Base-by-base conservation (phyloP, 2,329 filamentous ascomycete species). In the Aspergillus amoenus region DNA sequence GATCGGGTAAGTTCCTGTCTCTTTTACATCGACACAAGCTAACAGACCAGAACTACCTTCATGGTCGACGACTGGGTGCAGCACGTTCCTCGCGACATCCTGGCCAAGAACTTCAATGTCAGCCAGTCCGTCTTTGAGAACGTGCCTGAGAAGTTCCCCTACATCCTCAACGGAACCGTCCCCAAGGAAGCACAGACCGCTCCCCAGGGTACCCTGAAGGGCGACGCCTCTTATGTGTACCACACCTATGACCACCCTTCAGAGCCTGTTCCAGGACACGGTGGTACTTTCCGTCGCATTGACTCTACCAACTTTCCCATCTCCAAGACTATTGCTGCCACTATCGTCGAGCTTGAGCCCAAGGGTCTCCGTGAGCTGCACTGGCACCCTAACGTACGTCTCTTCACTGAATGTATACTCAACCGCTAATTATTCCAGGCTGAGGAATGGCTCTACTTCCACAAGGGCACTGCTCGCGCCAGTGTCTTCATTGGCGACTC, bases 361-460 rank as follows among this genome's bases (percentile, higher is more conserved):
- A 81, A 81, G 40, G 86, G 80, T 1, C 71, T 90, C 41, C 76
- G 87, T 27, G 87, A 89, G 72, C 74, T 89, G 30, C 86, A 89
- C 66, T 89, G 87, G 87, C 86, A 88, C 68, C 86, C 86, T 2
- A 88, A 86, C 65, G 84, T 85, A 69, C 72, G 80, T 66, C 39
- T 9, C 17, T 1, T 11, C 32, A 3, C 2, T n/a, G 3, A 2
- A n/a, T 6, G 17, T 3, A 21, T 22, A 30, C 8, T 13, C 5
- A 13, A 18, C 22, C 34, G 47, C 22, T 42, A 6, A n/a, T 13
- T 3, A 7, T 17, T 11, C 11, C 13, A 55, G 52, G 52, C 52
- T 84, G 84, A 88, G 64, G 87, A 89, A 69, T 89, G 87, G 87
- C 72, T 89, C 2, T 89, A 88, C 72, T 89, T 90, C 75, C 84